Evolutionary conservation across 495 filamentous ascomycete species (phyloP), one percentile per base, ranked within the genome.

Genomic region (Daldinia bambusicola): DNA sequence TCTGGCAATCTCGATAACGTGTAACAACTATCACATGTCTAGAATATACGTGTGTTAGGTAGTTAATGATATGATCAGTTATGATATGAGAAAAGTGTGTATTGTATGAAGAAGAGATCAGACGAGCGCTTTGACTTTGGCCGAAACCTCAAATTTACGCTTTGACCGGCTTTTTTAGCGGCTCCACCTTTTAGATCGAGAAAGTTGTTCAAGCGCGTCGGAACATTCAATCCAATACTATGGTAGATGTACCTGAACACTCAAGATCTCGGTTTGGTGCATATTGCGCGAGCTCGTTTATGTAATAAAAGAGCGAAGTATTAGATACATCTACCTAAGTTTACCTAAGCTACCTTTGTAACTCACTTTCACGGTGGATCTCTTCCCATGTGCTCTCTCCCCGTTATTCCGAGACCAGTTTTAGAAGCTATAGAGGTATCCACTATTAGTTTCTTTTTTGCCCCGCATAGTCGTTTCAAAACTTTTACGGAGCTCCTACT

Each of bases 71-170:
- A 37, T 43, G 40, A 26, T 26, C 26, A 40, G 36, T n/a, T 31
- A 38, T 36, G 41, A 55, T n/a, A 60, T 40, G 34, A 7, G 34
- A 26, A 26, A 26, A 26, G 5, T 34, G 7, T 34, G 34, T 36
- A 5, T 6, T 36, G 9, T 36, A 10, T 36, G 9, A 36, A 7
- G 43, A 61, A 32, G 50, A 68, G 70, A 73, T 73, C 70, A 73
- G 70, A 73, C 70, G 70, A 73, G 66, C 70, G 70, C 70, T 73
- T 73, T 73, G 70, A 73, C 70, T 30, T 62, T 53, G 70, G 53
- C 32, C 66, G 70, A 73, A 73, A 73, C 70, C 51, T 61, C 50
- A 73, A 66, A 73, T 69, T 73, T 73, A 52, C 70, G 70, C 70
- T 73, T 73, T 73, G 70, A 73, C 70, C 70, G 70, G 70, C 57